Evolutionary conservation across 2,329 filamentous ascomycete species (phyloP).

Genomic region (Pseudogymnoascus sp.): DNA sequence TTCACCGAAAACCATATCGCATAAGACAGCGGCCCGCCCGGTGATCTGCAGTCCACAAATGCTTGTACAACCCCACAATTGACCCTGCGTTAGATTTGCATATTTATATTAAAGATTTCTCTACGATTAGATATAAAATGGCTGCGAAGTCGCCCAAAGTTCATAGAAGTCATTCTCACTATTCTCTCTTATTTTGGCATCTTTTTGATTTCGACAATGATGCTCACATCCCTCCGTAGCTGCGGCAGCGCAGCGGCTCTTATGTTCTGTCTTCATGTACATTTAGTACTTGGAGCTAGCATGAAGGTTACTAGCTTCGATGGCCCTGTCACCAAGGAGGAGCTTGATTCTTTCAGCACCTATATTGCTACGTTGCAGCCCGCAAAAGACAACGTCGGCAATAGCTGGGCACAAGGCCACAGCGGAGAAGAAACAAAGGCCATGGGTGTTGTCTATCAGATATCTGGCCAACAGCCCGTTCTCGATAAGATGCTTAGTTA

Average conservation of each 20-base stretch:
- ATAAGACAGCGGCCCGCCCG: not conserved
- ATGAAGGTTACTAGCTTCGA: constrained; percentile 17
- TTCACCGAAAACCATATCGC: not conserved
- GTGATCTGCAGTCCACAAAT: not conserved
- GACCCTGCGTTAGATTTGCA: not conserved
- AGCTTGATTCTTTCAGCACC: constrained; percentile 18
- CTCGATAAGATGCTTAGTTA: constrained; percentile 21
- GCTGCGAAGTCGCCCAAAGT: not conserved
- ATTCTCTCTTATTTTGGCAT: not conserved
- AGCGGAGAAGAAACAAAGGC: constrained; percentile 18
- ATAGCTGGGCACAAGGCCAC: not conserved
- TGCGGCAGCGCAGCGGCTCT: not conserved
- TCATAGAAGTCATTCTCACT: not conserved
- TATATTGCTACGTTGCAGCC: not conserved
- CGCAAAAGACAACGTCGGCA: not conserved
- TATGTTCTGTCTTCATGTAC: not conserved
- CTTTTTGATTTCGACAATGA: not conserved
- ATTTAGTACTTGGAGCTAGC: not conserved
- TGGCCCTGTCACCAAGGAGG: constrained; percentile 17
- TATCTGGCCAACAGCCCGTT: constrained; percentile 16
- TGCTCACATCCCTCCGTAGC: not conserved
- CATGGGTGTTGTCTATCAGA: constrained; percentile 19
- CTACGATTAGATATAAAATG: not conserved
- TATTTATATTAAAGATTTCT: not conserved
- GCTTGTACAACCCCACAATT: not conserved